These are phyloP conservation scores for Globisporangium carolinianum DNA, from an alignment of 352 stramenopile species.

Conservation along the genomic window DNA sequence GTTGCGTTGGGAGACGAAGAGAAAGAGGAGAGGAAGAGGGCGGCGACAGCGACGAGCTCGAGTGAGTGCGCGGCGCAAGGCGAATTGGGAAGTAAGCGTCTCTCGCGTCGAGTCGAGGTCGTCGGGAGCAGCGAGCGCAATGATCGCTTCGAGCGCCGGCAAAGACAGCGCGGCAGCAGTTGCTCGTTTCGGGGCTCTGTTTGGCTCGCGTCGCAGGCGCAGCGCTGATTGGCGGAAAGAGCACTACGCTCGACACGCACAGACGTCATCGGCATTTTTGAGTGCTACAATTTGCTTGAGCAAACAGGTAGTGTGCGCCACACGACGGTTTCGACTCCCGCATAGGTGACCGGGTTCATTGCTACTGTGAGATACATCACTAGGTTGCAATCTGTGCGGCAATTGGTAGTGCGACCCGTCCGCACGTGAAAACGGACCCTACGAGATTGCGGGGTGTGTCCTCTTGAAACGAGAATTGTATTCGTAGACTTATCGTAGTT, in stretches of 20 bases:
- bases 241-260: constrained; percentile 25
- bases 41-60: background rate
- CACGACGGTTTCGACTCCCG: background rate
- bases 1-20: background rate
- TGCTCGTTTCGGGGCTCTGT: constrained; percentile 4
- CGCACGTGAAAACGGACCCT: background rate
- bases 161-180: background rate
- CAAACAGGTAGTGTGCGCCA: constrained; percentile 7
- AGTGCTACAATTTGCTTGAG: constrained; percentile 2
- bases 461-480: no score
- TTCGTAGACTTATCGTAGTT: no score
- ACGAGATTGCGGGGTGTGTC: background rate
- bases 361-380: no score
- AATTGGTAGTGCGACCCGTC: background rate
- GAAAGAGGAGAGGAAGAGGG: constrained; percentile 1
- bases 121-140: background rate
- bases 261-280: constrained; percentile 44
- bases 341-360: background rate
- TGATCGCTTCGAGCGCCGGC: background rate
- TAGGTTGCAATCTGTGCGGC: no score
- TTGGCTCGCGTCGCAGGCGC: constrained; percentile 8
- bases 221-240: constrained; percentile 20
- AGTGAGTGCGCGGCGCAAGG: constrained; percentile 24
- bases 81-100: constrained; percentile 40
- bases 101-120: background rate